Evolutionary conservation across 2,329 filamentous ascomycete genomes (phyloP), one percentile per base, ranked within the genome.

Genomic region (Karstenula rhodostoma): DNA sequence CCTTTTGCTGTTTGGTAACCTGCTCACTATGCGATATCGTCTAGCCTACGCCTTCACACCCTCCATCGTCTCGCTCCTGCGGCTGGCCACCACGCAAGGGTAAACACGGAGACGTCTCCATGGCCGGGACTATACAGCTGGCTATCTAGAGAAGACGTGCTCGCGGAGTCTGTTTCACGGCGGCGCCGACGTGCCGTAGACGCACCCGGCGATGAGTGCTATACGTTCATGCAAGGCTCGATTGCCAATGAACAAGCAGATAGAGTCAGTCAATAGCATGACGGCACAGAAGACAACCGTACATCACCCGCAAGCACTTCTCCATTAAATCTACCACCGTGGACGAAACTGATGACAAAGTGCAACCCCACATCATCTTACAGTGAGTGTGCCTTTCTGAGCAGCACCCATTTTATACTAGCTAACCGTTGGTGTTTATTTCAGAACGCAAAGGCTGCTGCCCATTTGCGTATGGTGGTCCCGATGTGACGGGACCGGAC

Each of bases 1-100:
- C 9, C 10, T 17, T 42, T 35, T 35, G 19, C 17, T n/a, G 4
- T 47, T 17, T 7, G 17, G n/a, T 15, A 40, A 2, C 12, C 3
- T 10, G 27, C 42, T 35, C 27, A 55, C 22, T 8, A 32, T 69
- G 8, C 63, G 65, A 19, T 3, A 23, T 69, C 3, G 62, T 58
- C 15, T 57, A 60, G 27, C 4, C 55, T 73, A 23, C 61, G 57
- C 10, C 57, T 69, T 17, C 69, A 69, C 56, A 58, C 64, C 9
- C 59, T 61, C 9, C 61, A 64, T 54, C 65, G 64, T 5, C 65
- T 67, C 25, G 59, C 68, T 29, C 72, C 71, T 37, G 69, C 71
- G 3, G 64, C 70, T 19, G 70, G 72, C 7, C 61, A 73, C 25
- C 69, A 73, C 33, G 66, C 72, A 23, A 67, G 67, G 5, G 59